Base-by-base conservation (phyloP, 2,329 filamentous ascomycete species). In the Ophiostoma sp. region DNA sequence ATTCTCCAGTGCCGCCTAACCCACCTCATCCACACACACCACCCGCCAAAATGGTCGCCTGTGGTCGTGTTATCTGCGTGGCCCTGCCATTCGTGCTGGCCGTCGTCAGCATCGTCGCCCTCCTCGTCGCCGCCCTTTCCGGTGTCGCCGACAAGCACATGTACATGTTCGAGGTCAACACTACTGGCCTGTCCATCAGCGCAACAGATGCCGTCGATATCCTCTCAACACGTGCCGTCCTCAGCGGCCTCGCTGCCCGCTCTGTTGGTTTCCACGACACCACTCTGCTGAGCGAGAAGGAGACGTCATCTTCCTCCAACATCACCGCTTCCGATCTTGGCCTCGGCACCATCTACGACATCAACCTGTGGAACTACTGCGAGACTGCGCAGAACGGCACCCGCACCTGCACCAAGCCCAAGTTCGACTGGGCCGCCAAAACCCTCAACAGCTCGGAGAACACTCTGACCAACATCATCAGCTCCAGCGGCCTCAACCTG, bases 321-420 rank as follows among this genome's bases (percentile, higher is more conserved):
- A 81, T 88, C 74, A 87, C 84, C 4, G 85, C 85, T 7, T 72
- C 76, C 1, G 79, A 85, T 38, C 82, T 91, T 60, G 82, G 85
- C 67, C 84, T 97, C 69, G 85, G 84, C 74, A 87, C 94, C 76
- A 83, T 87, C 75, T 98, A 97, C 84, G 85, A 90, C 70, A 83
- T 98, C 76, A 87, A 85, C 75, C 83, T 98, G 49, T 96, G 92
- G 90, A 90, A 90, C 76, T 97, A 93, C 84, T 98, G 95, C 85
- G 81, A 82, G 69, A 87, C 84, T 67, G 79, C 83, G 66, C 77
- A 82, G 72, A 83, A 84, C 72, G 81, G 82, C 74, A 81, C 83
- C 71, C 81, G 83, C 72, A 81, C 84, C 73, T 98, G 94, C 85
- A 89, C 87, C 67, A 82, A 87, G 73, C 83, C 88, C 67, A 81